phyloP scores from a whole-genome alignment of 2,329 filamentous ascomycete genomes.

The Xenosphaeropsis pyriputrescens region DNA sequence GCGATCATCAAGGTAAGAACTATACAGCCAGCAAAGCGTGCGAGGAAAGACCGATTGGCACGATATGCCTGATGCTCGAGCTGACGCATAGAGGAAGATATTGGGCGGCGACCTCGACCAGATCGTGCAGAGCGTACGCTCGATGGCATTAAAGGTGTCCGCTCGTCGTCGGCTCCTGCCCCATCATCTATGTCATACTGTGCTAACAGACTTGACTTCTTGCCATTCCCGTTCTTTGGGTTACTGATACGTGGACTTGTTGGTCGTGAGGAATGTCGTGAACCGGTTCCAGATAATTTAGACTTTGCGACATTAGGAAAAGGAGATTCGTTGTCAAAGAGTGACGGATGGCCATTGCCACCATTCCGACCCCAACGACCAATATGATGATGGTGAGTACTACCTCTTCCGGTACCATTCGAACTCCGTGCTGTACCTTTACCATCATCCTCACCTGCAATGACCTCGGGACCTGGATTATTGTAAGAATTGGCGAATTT shows the following conservation, averaged over 20 bases:
- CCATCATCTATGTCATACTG: slow-evolving; percentile 72
- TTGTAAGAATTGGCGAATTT: slow-evolving; percentile 70
- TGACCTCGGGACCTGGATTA: slow-evolving; percentile 32
- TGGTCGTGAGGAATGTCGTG: slow-evolving; percentile 50
- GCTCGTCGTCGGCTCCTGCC: slow-evolving; percentile 70
- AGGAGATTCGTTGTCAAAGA: slow-evolving; percentile 66
- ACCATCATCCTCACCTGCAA: slow-evolving; percentile 51
- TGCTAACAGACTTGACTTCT: slow-evolving; percentile 43
- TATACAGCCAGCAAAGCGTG: slow-evolving; percentile 73
- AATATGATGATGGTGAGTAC: slow-evolving; percentile 64
- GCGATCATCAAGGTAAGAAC: slow-evolving; percentile 71
- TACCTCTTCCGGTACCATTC: slow-evolving; percentile 47
- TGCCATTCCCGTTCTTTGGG: slow-evolving; percentile 27
- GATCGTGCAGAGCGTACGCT: slow-evolving; percentile 48
- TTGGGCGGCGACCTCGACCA: slow-evolving; percentile 33
- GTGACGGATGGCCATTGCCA: slow-evolving; percentile 51
- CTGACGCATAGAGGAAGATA: slow-evolving; percentile 43
- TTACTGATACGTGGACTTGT: slow-evolving; percentile 49
- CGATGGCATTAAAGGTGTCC: slow-evolving; percentile 58
- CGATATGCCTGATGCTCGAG: slow-evolving; percentile 60
- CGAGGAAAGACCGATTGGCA: slow-evolving; percentile 45
- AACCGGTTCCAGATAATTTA: slow-evolving; percentile 42
- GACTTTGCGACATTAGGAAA: slow-evolving; percentile 53
- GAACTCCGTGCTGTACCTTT: slow-evolving; percentile 46
- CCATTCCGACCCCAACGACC: slow-evolving; percentile 62